Evolutionary conservation across 305 asterid genomes (phyloP).

Genomic region (Plantago coronopus): DNA sequence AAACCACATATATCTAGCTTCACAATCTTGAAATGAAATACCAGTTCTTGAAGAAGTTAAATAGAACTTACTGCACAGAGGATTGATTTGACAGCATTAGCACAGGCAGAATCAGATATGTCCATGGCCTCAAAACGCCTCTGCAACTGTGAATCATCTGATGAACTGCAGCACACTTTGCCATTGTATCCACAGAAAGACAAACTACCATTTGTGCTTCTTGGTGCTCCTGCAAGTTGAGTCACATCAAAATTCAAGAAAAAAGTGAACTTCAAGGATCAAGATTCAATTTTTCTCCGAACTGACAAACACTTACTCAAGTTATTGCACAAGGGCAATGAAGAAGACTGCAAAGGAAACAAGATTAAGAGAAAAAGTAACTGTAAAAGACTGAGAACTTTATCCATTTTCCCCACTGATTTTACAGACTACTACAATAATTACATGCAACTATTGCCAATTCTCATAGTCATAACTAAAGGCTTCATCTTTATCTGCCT

Average conservation of each 20-base stretch:
- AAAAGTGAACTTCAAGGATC: slow-evolving; percentile 7
- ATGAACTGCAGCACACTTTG: slow-evolving; percentile 56
- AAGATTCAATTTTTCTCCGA: not conserved
- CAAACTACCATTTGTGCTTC: slow-evolving; percentile 37
- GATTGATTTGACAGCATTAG: slow-evolving; percentile 69
- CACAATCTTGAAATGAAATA: not conserved
- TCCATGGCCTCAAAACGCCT: slow-evolving; percentile 60
- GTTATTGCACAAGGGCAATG: slow-evolving; percentile 72
- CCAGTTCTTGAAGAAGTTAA: not conserved
- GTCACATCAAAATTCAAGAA: slow-evolving; percentile 12
- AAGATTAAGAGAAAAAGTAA: slow-evolving; percentile 28
- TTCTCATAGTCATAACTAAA: slow-evolving; percentile 13
- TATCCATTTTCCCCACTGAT: slow-evolving; percentile 30
- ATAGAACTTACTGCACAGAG: slow-evolving; percentile 71
- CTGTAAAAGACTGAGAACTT: slow-evolving; percentile 21
- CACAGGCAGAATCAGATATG: slow-evolving; percentile 65
- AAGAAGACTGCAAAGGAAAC: slow-evolving; percentile 42
- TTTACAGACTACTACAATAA: slow-evolving; percentile 18
- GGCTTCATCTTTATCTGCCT: slow-evolving; percentile 20
- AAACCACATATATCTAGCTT: not conserved
- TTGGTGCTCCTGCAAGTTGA: slow-evolving; percentile 60
- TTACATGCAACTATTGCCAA: slow-evolving; percentile 25
- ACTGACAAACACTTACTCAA: slow-evolving; percentile 51
- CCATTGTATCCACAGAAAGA: slow-evolving; percentile 76
- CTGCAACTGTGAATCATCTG: slow-evolving; percentile 56